Base-by-base conservation (phyloP, 345 rosid species). In the Linum trigynum region DNA sequence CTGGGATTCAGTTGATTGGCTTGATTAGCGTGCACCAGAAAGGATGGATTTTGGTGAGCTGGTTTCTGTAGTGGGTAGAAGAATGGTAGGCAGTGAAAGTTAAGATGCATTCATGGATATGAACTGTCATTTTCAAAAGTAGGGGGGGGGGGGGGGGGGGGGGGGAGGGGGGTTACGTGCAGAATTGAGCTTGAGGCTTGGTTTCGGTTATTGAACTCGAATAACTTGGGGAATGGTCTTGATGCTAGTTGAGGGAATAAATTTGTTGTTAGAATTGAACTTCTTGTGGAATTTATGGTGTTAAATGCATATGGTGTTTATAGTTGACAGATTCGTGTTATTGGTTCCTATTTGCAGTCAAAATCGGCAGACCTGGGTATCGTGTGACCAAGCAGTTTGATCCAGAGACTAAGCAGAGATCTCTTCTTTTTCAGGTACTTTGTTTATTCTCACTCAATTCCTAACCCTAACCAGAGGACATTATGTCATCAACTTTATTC, bases 361-460 rank as follows among this genome's bases (percentile, higher is more conserved):
- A 95, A 79, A 95, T 94, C 70, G 99, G 99, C 41, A 82, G 99
- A 72, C 99, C 99, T 64, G 97, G 96, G 40, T 90, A 90, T 62
- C 76, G 97, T 7, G 99, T 90, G 69, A 94, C 99, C 3, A 94
- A 88, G 77, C 99, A 94, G 71, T 94, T 77, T 58, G 99, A 94
- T 77, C 87, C 89, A 1, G 99, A 94, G 64, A 77, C 95, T 41
- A 85, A 90, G 75, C 99, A 94, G 70, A 84, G 97, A 63, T 88
- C 97, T 59, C 95, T 94, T 71, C 83, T 90, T 55, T 94, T 94
- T 82, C 99, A 92, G 91, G 98, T 86, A 64, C 48, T 32, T 23
- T 63, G 12, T 67, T 61, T 38, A n/a, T 56, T 7, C 36, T 3
- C 59, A 3, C 16, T 35, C 6, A 23, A n/a, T 14, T 15, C 16